phyloP scores from a whole-genome alignment of 108 stramenopile species.

The Cyclostephanos invisitatus region DNA sequence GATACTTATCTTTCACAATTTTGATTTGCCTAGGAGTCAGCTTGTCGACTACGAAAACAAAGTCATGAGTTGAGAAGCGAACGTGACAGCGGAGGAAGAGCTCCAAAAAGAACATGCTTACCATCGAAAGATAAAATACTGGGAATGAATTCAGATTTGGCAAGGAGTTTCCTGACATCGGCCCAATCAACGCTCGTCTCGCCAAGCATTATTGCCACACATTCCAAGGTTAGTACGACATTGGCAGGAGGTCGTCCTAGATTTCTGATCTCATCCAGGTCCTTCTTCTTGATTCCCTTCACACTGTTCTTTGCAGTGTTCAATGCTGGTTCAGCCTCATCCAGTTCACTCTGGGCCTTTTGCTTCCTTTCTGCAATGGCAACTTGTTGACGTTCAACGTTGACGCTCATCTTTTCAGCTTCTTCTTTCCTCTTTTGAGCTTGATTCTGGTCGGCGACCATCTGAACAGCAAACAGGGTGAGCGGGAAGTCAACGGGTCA shows the following conservation, averaged over 20 bases:
- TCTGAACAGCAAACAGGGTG: constrained; percentile 22
- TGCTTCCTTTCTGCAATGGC: constrained; percentile 85
- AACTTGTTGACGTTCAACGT: constrained; percentile 78
- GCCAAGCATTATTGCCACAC: constrained; percentile 95
- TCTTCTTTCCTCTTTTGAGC: constrained; percentile 93
- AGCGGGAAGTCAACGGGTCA: neutral
- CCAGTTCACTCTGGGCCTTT: constrained; percentile 92
- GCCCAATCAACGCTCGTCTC: constrained; percentile 89
- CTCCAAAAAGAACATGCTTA: constrained; percentile 5
- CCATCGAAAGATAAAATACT: constrained; percentile 92
- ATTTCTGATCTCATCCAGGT: constrained; percentile 94
- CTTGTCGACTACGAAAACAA: constrained; percentile 67
- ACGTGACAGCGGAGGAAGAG: neutral
- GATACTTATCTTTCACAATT: constrained; percentile 81
- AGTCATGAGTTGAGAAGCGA: neutral
- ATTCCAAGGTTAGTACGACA: constrained; percentile 93
- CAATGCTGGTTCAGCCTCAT: constrained; percentile 96
- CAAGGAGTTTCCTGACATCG: constrained; percentile 92
- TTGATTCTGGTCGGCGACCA: constrained; percentile 97
- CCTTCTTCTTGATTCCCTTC: constrained; percentile 92
- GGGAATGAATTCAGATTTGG: constrained; percentile 93
- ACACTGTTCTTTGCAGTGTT: constrained; percentile 87
- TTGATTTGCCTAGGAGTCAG: constrained; percentile 82
- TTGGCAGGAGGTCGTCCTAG: constrained; percentile 93
- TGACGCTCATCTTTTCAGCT: constrained; percentile 89